Conservation (phyloP, 495 filamentous ascomycete genomes). For the Daldinia childiae region DNA sequence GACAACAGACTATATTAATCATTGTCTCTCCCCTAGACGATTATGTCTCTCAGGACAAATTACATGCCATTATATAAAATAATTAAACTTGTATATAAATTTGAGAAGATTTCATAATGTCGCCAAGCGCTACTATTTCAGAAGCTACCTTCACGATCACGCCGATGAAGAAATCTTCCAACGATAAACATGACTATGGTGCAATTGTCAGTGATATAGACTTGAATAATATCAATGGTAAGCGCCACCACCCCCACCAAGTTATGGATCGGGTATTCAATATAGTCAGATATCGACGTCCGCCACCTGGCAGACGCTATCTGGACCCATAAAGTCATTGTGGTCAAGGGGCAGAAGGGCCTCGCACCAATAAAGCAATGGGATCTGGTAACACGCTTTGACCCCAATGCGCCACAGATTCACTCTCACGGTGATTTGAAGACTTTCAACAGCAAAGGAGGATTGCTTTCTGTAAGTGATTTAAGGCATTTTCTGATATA, state of each 20-base stretch:
- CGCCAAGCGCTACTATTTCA: constrained; percentile 24
- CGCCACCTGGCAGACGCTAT: constrained; percentile 49
- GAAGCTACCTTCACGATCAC: constrained; percentile 35
- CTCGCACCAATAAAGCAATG: constrained; percentile 52
- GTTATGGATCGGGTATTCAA: constrained; percentile 4
- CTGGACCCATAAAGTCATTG: constrained; percentile 52
- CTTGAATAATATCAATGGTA: constrained; percentile 43
- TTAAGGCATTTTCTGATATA: not conserved
- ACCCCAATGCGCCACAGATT: constrained; percentile 48
- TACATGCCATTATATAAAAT: not conserved
- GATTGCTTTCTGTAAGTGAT: constrained; percentile 41
- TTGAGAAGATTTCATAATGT: constrained; percentile 23
- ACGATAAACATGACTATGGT: constrained; percentile 45
- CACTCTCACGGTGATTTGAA: constrained; percentile 54
- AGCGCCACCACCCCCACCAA: not conserved
- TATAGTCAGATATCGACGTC: constrained; percentile 48
- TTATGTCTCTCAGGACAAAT: not conserved
- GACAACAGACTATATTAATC: constrained; percentile 18
- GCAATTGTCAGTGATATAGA: constrained; percentile 44
- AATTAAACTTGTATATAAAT: not conserved
- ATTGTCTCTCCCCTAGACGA: not conserved
- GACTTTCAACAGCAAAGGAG: constrained; percentile 45
- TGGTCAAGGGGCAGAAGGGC: constrained; percentile 52
- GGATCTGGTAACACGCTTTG: constrained; percentile 54
- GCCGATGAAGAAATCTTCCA: constrained; percentile 30